Evolutionary conservation across 1,284 basidiomycete species (phyloP).

Genomic region (Ustanciosporium gigantosporum): DNA sequence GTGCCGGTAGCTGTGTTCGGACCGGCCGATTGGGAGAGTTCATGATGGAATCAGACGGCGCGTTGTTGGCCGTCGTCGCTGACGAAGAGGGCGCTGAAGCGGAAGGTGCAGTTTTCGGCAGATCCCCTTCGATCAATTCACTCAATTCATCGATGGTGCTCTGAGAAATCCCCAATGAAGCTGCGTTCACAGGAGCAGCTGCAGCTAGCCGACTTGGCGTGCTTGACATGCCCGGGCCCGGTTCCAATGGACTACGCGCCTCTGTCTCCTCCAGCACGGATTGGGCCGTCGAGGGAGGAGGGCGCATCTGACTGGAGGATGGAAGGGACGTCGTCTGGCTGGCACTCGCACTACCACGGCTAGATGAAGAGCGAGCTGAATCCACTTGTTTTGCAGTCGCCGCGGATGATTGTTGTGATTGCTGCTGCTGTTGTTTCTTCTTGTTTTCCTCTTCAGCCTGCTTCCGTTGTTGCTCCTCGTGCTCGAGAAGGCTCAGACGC

Average conservation of each 20-base stretch:
- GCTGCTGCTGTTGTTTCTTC: conserved; percentile 8
- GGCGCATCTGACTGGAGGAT: background rate
- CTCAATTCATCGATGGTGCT: conserved; percentile 47
- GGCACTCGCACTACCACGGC: background rate
- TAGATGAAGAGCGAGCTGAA: background rate
- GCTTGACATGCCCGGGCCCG: background rate
- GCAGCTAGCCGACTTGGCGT: background rate
- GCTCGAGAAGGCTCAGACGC: conserved; percentile 89
- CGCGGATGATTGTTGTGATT: conserved; percentile 1
- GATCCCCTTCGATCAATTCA: conserved; percentile 43
- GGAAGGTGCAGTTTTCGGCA: conserved; percentile 8
- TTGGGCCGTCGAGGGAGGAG: conserved; percentile 1
- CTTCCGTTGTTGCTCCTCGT: conserved; percentile 66
- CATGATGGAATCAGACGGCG: background rate
- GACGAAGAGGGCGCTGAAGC: conserved; percentile 11
- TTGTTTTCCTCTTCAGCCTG: conserved; percentile 50
- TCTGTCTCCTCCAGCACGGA: conserved; percentile 30
- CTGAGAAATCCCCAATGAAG: conserved; percentile 35
- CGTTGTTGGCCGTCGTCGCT: conserved; percentile 1
- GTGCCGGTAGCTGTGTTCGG: conserved; percentile 9
- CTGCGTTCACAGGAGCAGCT: conserved; percentile 1
- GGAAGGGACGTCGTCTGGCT: background rate
- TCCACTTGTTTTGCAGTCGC: background rate
- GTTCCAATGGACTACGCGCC: conserved; percentile 2
- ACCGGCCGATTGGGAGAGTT: background rate